Evolutionary conservation across 371 early-diverging fungal genomes (phyloP), one percentile per base, ranked within the genome.

Genomic region (Blastocladiella emersonii): DNA sequence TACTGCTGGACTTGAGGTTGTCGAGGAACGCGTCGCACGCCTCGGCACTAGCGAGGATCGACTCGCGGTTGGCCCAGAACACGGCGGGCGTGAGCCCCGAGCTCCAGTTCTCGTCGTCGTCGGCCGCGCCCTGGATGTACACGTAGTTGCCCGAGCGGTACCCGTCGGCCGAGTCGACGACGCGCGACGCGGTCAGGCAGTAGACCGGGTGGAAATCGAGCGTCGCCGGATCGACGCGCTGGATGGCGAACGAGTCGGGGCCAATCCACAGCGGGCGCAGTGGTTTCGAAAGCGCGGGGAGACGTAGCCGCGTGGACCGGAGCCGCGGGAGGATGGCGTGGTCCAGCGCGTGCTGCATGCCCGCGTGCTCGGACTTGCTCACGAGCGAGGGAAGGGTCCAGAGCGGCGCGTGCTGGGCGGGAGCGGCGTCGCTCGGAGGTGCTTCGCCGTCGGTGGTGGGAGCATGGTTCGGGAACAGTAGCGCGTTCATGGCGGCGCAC

Each of bases 51-150:
- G 67, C 65, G 30, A 90, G 66, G 3, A 90, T 65, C 35, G 68
- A 66, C 0, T 70, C 70, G 12, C 71, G 67, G 62, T 88, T 72
- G 55, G 80, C 68, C 93, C 93, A 91, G 65, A 90, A 91, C 35
- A 86, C 51, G 32, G 66, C 67, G 0, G 85, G 83, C 0, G 82
- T 84, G 56, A 90, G 67, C 0, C 86, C 87, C 74, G 76, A 64
- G 5, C 2, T 17, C 93, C 93, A 93, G 64, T 83, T 73, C 67
- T 93, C 93, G 41, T 89, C 83, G 69, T 93, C 92, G 68, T 93
- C 93, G 0, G 83, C 93, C 2, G 91, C 85, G 7, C 93, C 93
- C 72, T 93, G 92, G 4, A 93, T 85, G 65, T 93, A 93, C 6
- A 79, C 66, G 62, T 80, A 89, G 0, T 83, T 81, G n/a, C 57